Percentiles rank a stretch among this genome's conserved stretches.
Conservation (phyloP, 139 green algal species). For the Dunaliella sp. region DNA sequence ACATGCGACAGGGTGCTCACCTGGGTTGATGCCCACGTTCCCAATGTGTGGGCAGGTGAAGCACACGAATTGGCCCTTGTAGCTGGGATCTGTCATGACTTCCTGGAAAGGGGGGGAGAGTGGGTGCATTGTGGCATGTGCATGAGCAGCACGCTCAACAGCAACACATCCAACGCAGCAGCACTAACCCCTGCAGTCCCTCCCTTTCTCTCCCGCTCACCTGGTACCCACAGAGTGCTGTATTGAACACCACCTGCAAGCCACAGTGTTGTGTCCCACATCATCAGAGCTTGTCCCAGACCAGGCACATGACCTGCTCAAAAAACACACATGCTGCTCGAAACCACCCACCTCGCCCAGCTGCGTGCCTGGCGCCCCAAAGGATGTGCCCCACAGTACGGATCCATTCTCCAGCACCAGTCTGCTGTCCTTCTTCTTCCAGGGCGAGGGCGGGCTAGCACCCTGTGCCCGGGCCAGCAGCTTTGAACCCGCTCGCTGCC, state of each 20-base stretch:
- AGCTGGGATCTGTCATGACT: slow-evolving; percentile 97
- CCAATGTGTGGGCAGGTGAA: slow-evolving; percentile 98
- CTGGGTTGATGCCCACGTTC: slow-evolving; percentile 95
- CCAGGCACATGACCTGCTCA: no score
- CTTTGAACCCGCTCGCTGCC: no score
- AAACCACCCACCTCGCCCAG: slow-evolving; percentile 56
- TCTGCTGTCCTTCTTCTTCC: slow-evolving; percentile 62
- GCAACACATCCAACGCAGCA: no score
- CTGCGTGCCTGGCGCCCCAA: slow-evolving; percentile 83
- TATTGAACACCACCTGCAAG: slow-evolving; percentile 97
- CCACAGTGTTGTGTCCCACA: no score
- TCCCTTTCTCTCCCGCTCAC: slow-evolving; percentile 41
- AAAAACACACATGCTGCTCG: not conserved
- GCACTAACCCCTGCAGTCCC: no score
- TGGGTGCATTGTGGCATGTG: not conserved
- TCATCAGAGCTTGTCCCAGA: no score
- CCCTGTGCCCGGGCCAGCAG: no score
- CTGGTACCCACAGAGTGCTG: slow-evolving; percentile 89
- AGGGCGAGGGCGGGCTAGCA: slow-evolving; percentile 41
- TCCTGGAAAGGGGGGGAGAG: slow-evolving; percentile 62
- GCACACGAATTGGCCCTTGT: slow-evolving; percentile 95
- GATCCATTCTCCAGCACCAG: slow-evolving; percentile 94
- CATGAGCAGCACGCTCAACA: not conserved
- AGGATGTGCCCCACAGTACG: slow-evolving; percentile 82
- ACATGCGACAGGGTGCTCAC: no score